phyloP scores from a whole-genome alignment of 768 basidiomycete genomes.

The Saitozyma podzolica region DNA sequence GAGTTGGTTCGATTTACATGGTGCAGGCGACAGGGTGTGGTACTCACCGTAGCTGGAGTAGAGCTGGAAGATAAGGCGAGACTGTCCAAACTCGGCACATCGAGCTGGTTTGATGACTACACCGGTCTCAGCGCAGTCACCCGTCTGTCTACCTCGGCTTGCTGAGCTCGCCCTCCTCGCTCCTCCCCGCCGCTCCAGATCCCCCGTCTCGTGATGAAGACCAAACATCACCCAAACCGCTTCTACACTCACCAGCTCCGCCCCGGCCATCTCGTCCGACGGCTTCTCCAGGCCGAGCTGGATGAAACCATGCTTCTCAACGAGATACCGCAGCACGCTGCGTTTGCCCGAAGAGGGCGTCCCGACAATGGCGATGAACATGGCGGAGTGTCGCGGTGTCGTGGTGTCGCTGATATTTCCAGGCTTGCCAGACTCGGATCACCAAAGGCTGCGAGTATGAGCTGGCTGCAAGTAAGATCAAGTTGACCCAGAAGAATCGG shows the following conservation, averaged over 20 bases:
- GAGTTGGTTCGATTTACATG: neutral
- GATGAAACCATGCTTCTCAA: slow-evolving; percentile 45
- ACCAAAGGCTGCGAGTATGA: no score
- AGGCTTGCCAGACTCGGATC: no score
- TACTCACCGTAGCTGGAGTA: slow-evolving; percentile 6
- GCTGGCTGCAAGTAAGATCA: neutral
- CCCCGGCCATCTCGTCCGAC: slow-evolving; percentile 12
- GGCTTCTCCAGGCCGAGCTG: slow-evolving; percentile 41
- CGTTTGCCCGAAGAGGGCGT: slow-evolving; percentile 53
- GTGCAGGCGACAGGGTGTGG: neutral
- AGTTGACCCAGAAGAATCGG: no score
- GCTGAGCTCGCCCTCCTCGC: no score
- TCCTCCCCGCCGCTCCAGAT: no score
- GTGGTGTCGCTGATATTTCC: neutral
- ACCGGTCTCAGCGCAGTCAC: no score
- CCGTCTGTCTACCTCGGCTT: no score
- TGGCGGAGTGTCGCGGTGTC: slow-evolving; percentile 10
- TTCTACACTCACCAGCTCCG: slow-evolving; percentile 18
- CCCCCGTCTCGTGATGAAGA: slow-evolving; percentile 3
- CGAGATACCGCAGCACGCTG: slow-evolving; percentile 51
- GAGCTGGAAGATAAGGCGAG: slow-evolving; percentile 12
- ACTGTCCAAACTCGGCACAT: slow-evolving; percentile 12
- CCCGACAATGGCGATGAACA: slow-evolving; percentile 55
- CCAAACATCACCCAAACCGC: neutral
- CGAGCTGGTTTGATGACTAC: slow-evolving; percentile 9